These are phyloP conservation scores for Entophlyctis helioformis DNA, from an alignment of 192 early-diverging fungal species.

Conservation along the genomic window DNA sequence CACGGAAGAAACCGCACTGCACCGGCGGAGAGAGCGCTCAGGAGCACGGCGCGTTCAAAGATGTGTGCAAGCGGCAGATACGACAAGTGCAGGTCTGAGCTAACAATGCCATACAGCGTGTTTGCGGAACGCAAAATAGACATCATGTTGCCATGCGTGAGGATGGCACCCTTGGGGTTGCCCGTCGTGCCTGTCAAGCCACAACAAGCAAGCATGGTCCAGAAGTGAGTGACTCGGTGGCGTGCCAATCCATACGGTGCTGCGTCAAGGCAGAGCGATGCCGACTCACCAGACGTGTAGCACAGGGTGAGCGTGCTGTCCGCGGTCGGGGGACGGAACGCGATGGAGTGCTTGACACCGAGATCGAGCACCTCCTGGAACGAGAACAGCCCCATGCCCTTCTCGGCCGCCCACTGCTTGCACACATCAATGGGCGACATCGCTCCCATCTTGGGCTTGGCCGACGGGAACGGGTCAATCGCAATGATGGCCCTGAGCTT, in stretches of 20 bases:
- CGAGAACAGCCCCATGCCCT: constrained; percentile 44
- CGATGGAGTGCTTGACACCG: constrained; percentile 33
- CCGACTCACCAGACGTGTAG: constrained; percentile 53
- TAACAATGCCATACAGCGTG: background rate
- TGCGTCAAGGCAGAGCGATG: too few relatives aligned
- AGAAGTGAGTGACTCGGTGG: too few relatives aligned
- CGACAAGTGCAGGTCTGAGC: constrained; percentile 54
- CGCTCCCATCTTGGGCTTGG: constrained; percentile 9
- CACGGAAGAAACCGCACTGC: constrained; percentile 68
- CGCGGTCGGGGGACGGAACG: constrained; percentile 37
- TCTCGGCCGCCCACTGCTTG: constrained; percentile 31
- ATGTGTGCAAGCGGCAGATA: constrained; percentile 91
- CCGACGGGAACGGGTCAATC: constrained; percentile 13
- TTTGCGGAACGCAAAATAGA: constrained; percentile 5
- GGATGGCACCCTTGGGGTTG: constrained; percentile 70
- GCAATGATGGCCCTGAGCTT: constrained; percentile 35
- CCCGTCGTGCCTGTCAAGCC: constrained; percentile 54
- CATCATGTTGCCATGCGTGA: constrained; percentile 72
- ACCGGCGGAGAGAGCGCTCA: too few relatives aligned
- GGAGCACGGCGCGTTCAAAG: constrained; percentile 64
- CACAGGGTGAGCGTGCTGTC: constrained; percentile 76
- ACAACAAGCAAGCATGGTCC: too few relatives aligned
- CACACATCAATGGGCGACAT: constrained; percentile 12
- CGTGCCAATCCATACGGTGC: too few relatives aligned
- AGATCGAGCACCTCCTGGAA: constrained; percentile 49